These are phyloP conservation scores for Clitopilus hobsonii DNA, from an alignment of 768 basidiomycete species.

Conservation along the genomic window DNA sequence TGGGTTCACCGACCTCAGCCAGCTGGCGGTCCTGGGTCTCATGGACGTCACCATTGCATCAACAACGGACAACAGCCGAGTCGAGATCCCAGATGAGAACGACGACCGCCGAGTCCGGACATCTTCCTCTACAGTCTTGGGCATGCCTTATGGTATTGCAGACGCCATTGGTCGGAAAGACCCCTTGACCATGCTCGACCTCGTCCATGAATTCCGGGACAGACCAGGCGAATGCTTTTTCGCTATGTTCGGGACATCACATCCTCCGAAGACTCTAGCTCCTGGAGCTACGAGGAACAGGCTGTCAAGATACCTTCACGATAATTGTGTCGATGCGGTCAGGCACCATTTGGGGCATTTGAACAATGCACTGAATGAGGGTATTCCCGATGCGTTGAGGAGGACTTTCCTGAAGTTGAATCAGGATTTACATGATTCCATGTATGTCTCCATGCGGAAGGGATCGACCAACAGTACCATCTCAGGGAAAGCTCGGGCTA, in stretches of 20 bases:
- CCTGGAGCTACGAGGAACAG: conserved; percentile 55
- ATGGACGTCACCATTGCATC: conserved; percentile 92
- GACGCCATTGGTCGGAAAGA: conserved; percentile 83
- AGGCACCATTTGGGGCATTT: conserved; percentile 49
- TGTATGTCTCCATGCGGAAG: conserved; percentile 59
- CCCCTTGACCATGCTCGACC: conserved; percentile 83
- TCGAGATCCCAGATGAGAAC: conserved; percentile 76
- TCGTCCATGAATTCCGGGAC: conserved; percentile 83
- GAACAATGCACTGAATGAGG: conserved; percentile 43
- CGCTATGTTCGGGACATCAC: conserved; percentile 88
- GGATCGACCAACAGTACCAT: conserved; percentile 62
- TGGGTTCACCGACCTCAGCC: conserved; percentile 82
- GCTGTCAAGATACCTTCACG: conserved; percentile 80
- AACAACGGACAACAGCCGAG: conserved; percentile 41
- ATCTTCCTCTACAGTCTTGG: conserved; percentile 81
- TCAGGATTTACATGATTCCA: conserved; percentile 67
- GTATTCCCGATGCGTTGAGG: conserved; percentile 71
- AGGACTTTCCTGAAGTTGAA: conserved; percentile 87
- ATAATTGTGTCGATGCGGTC: conserved; percentile 69
- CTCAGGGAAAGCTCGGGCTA: conserved; percentile 15
- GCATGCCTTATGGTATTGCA: conserved; percentile 94
- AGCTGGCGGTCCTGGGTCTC: conserved; percentile 87
- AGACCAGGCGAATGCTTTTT: conserved; percentile 82
- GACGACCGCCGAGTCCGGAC: conserved; percentile 91
- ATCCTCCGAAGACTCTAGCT: conserved; percentile 35